phyloP scores from a whole-genome alignment of 164 flowering plant genomes.

The Piper betle region DNA sequence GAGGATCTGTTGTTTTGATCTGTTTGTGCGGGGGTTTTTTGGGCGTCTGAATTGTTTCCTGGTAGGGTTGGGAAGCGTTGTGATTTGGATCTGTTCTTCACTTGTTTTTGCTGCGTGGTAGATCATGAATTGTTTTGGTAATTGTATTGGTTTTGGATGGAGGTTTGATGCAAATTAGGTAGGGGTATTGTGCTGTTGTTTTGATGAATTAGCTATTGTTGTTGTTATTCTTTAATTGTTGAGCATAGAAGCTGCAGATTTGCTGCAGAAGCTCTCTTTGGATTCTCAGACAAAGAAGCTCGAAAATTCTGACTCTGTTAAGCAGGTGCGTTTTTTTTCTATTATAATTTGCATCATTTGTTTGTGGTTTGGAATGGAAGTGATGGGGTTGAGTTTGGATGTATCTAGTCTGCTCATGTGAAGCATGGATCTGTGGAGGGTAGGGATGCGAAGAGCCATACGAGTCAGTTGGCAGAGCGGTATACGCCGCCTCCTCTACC shows the following conservation, averaged over 20 bases:
- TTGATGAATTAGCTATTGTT: neutral
- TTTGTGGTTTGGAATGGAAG: too few species aligned
- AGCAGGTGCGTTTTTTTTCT: constrained; percentile 25
- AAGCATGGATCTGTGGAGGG: constrained; percentile 34
- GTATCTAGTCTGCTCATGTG: constrained; percentile 17
- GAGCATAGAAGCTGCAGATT: constrained; percentile 51
- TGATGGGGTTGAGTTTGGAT: too few species aligned
- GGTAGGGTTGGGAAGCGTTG: too few species aligned
- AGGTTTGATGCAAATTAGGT: neutral
- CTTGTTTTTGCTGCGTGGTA: too few species aligned
- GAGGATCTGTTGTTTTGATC: neutral
- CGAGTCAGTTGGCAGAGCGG: constrained; percentile 29
- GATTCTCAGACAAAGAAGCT: constrained; percentile 41
- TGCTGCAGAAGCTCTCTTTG: constrained; percentile 50
- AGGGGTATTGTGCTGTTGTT: neutral
- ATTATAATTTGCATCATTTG: neutral
- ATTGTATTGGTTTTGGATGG: too few species aligned
- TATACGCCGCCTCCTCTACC: constrained; percentile 22
- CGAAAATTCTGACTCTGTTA: constrained; percentile 40
- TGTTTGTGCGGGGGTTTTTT: too few species aligned
- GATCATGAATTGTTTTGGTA: too few species aligned
- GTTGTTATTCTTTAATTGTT: constrained; percentile 1
- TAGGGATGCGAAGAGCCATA: constrained; percentile 27
- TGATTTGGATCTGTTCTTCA: too few species aligned
- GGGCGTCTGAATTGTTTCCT: too few species aligned